Conservation (phyloP, 805 yeast species). For the Nakazawaea siamensis region DNA sequence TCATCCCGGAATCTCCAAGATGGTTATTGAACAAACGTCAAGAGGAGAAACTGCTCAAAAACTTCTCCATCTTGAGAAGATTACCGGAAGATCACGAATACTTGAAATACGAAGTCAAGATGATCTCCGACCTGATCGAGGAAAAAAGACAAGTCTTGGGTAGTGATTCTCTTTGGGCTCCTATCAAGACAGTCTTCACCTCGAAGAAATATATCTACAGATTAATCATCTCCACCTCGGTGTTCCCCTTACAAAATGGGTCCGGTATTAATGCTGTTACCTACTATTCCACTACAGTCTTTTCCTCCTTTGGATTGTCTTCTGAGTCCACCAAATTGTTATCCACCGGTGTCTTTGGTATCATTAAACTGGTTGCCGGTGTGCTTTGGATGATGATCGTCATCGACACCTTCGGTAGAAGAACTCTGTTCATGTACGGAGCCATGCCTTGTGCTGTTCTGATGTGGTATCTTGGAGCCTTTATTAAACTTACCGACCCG, state of each 20-base stretch:
- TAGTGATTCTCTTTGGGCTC: conserved; percentile 28
- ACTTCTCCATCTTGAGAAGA: conserved; percentile 29
- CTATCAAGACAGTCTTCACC: conserved; percentile 23
- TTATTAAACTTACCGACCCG: conserved; percentile 31
- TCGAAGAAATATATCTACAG: conserved; percentile 25
- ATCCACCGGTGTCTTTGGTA: conserved; percentile 47
- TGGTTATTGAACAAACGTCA: conserved; percentile 30
- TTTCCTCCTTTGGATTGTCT: conserved; percentile 38
- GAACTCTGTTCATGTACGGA: conserved; percentile 29
- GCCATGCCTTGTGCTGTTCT: conserved; percentile 32
- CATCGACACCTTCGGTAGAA: conserved; percentile 39
- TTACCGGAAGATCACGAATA: conserved; percentile 30
- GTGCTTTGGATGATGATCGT: conserved; percentile 35
- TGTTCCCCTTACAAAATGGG: conserved; percentile 36
- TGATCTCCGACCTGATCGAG: conserved; percentile 19
- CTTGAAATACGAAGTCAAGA: conserved; percentile 29
- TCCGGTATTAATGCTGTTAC: conserved; percentile 43
- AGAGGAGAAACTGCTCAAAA: conserved; percentile 24
- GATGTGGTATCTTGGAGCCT: conserved; percentile 42
- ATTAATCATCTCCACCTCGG: conserved; percentile 27
- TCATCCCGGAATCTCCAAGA: conserved; percentile 39
- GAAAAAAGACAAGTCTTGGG: conserved; percentile 24
- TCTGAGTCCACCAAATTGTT: conserved; percentile 37
- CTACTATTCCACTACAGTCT: conserved; percentile 46
- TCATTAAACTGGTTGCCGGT: conserved; percentile 36